Conservation (phyloP, 805 yeast genomes). For the Zygoascus tannicola region DNA sequence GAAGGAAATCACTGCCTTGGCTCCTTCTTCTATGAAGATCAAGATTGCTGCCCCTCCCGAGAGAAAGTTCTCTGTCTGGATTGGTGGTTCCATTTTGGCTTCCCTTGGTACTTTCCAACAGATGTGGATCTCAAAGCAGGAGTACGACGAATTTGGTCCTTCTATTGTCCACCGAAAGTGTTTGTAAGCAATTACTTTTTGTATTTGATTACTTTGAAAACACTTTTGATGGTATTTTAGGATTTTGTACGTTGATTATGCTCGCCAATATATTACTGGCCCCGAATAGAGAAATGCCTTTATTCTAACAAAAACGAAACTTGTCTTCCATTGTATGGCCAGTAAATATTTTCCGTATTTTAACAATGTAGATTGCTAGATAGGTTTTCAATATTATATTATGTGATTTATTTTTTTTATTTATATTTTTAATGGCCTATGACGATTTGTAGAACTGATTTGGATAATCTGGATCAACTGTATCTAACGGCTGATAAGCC, state of each 20-base stretch:
- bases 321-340: too few relatives aligned
- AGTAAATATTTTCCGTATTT: too few relatives aligned
- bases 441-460: not conserved
- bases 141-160: constrained; percentile 99
- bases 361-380: not conserved
- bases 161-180: constrained; percentile 96
- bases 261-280: too few relatives aligned
- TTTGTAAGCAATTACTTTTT: too few relatives aligned
- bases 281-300: too few relatives aligned
- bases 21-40: constrained; percentile 99
- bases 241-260: too few relatives aligned
- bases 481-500: not conserved
- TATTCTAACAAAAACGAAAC: too few relatives aligned
- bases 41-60: constrained; percentile 99
- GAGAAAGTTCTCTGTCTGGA: constrained; percentile 99
- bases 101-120: constrained; percentile 99
- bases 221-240: too few relatives aligned
- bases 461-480: not conserved
- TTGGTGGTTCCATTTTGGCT: constrained; percentile 99
- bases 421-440: too few relatives aligned
- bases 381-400: not conserved
- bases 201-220: too few relatives aligned
- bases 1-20: constrained; percentile 98
- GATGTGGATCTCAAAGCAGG: constrained; percentile 99
- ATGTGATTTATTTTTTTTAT: not conserved